These are phyloP conservation scores for Powellomyces hirtus DNA, from an alignment of 192 early-diverging fungal genomes.

Conservation along the genomic window DNA sequence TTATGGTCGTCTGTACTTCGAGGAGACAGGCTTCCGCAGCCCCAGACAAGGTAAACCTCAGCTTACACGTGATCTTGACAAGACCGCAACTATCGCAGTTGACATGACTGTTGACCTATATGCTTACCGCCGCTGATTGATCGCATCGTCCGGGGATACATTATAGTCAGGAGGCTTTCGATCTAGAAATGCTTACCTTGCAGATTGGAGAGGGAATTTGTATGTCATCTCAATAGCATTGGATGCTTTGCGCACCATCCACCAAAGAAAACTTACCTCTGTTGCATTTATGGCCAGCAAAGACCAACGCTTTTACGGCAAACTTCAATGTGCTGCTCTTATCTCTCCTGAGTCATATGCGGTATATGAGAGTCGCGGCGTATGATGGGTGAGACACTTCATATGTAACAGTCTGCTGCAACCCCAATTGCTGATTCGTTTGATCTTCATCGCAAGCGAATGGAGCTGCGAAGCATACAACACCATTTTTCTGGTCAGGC, in stretches of 20 bases:
- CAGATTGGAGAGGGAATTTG: conserved; percentile 61
- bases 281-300: conserved; percentile 51
- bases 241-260: neutral
- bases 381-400: conserved; percentile 31
- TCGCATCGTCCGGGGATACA: too few species aligned
- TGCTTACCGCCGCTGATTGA: too few species aligned
- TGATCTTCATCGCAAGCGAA: conserved; percentile 48
- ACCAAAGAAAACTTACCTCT: neutral
- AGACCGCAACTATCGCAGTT: too few species aligned
- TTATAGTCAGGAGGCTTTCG: conserved; percentile 67
- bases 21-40: conserved; percentile 9
- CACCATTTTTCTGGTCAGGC: conserved; percentile 60
- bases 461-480: conserved; percentile 65
- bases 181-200: conserved; percentile 67
- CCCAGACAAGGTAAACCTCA: conserved; percentile 15
- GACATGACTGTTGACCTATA: too few species aligned
- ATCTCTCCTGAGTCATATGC: conserved; percentile 59
- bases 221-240: conserved; percentile 24
- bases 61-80: too few species aligned
- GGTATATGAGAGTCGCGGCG: conserved; percentile 39
- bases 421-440: too few species aligned
- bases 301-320: conserved; percentile 59
- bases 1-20: conserved; percentile 1
- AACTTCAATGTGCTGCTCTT: conserved; percentile 68
- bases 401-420: neutral